Base-by-base conservation (phyloP, 257 asterid species). In the Solanum sejunctum region DNA sequence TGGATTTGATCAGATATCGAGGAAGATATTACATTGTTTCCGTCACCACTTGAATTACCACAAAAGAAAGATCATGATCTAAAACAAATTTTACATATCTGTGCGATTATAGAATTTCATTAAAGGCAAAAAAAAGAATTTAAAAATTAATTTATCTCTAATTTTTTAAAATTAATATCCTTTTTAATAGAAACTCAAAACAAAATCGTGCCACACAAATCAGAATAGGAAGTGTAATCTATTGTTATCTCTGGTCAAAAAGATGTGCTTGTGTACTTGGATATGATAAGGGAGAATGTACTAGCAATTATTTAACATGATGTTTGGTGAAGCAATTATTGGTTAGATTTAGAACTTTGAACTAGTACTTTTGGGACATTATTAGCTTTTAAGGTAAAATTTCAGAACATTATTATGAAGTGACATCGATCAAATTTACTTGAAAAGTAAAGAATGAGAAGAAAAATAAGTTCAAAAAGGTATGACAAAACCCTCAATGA, bases 1-100 rank as follows among this genome's bases (percentile, higher is more conserved):
- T 67, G 81, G 92, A 91, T 90, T 87, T 88, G 87, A 85, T 85
- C 85, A 63, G 52, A 87, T 71, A 80, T 91, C 80, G 90, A 89
- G 88, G 87, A 90, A 90, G 93, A 91, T 88, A 81, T 36, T 23
- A 23, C 36, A 56, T 32, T 16, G 16, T 11, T 49, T n/a, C 41
- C 41, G 41, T 36, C 6, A 36, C 6, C 41, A 36, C 6, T 36
- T 36, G 41, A 36, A 4, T 36, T 36, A 7, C 41, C 41, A 36
- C 6, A 36, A 36, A 36, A 36, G 41, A 36, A 36, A 36, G 41
- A 36, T 36, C 6, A 36, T 36, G 6, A 3, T 36, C 41, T 36
- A 36, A 36, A 36, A 36, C 0, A 36, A 36, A 36, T 36, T 3
- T 32, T 32, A 32, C 3, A 32, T 2, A 32, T 32, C 3, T 32